Evolutionary conservation across 306 rosid genomes (phyloP).

Genomic region (Lathyrus tuberosus): DNA sequence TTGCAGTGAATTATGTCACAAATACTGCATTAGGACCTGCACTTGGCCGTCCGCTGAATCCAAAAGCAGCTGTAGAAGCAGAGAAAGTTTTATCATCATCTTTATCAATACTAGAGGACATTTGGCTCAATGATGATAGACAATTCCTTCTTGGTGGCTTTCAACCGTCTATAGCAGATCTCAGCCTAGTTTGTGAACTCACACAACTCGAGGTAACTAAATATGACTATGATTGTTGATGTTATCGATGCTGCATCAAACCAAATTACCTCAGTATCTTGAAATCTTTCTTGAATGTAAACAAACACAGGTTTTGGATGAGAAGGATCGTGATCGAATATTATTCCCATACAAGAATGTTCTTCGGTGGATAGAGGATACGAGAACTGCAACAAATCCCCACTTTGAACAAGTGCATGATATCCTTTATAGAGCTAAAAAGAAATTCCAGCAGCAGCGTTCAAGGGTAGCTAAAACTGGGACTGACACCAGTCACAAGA

Average conservation of each 20-base stretch:
- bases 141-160: too few species aligned
- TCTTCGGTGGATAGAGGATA: slow-evolving; percentile 72
- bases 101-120: slow-evolving; percentile 54
- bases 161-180: too few species aligned
- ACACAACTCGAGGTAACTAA: slow-evolving; percentile 82
- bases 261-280: too few species aligned
- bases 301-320: slow-evolving; percentile 67
- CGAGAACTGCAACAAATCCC: slow-evolving; percentile 73
- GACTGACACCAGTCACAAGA: slow-evolving; percentile 28
- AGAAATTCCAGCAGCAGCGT: slow-evolving; percentile 56
- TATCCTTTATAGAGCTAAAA: slow-evolving; percentile 60
- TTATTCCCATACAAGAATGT: slow-evolving; percentile 81
- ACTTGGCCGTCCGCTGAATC: too few species aligned
- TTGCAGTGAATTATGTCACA: slow-evolving; percentile 58
- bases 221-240: slow-evolving; percentile 21
- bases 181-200: slow-evolving; percentile 60
- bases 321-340: slow-evolving; percentile 61
- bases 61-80: too few species aligned
- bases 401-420: slow-evolving; percentile 72
- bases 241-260: too few species aligned
- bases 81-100: slow-evolving; percentile 63
- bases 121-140: too few species aligned
- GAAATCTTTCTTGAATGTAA: slow-evolving; percentile 12
- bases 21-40: too few species aligned
- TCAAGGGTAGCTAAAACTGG: slow-evolving; percentile 41